Evolutionary conservation across 108 stramenopile genomes (phyloP).

Genomic region (Skeletonema costatum): DNA sequence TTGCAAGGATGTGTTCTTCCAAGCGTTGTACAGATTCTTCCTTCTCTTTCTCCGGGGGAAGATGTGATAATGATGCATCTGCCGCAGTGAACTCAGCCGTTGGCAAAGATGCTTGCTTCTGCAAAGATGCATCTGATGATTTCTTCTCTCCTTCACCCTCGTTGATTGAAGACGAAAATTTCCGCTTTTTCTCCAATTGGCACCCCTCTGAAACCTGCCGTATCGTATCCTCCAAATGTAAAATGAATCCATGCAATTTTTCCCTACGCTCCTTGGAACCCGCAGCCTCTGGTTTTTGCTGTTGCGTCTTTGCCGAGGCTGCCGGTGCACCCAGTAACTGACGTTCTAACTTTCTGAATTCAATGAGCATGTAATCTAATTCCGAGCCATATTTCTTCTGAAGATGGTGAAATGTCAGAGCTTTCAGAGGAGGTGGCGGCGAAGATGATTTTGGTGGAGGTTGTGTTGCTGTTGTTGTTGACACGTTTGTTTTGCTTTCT

Average conservation of each 20-base stretch:
- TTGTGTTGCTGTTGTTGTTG: conserved; percentile 10
- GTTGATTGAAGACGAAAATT: background rate
- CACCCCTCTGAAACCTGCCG: conserved; percentile 74
- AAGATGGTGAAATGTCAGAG: conserved; percentile 62
- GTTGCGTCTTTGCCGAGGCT: conserved; percentile 20
- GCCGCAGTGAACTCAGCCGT: conserved; percentile 36
- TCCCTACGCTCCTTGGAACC: conserved; percentile 81
- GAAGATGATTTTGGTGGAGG: conserved; percentile 1
- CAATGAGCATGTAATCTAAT: conserved; percentile 82
- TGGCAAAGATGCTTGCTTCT: conserved; percentile 17
- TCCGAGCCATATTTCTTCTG: conserved; percentile 67
- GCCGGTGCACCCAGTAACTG: conserved; percentile 72
- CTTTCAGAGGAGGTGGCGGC: conserved; percentile 50
- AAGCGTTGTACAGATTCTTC: conserved; percentile 80
- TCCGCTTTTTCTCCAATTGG: conserved; percentile 43
- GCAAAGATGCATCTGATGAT: conserved; percentile 13
- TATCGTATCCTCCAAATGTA: conserved; percentile 82
- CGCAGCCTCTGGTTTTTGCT: conserved; percentile 59
- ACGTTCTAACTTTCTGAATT: conserved; percentile 82
- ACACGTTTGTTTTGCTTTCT: background rate
- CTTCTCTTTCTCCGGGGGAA: conserved; percentile 65
- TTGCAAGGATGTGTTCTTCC: conserved; percentile 87
- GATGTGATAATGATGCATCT: conserved; percentile 42
- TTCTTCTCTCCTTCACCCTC: conserved; percentile 19
- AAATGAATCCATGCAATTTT: conserved; percentile 85